A percentile compares a stretch with the other conserved stretches of the same genome.
Conservation (phyloP, 1,284 basidiomycete species). For the Ceratobasidium theobromae region DNA sequence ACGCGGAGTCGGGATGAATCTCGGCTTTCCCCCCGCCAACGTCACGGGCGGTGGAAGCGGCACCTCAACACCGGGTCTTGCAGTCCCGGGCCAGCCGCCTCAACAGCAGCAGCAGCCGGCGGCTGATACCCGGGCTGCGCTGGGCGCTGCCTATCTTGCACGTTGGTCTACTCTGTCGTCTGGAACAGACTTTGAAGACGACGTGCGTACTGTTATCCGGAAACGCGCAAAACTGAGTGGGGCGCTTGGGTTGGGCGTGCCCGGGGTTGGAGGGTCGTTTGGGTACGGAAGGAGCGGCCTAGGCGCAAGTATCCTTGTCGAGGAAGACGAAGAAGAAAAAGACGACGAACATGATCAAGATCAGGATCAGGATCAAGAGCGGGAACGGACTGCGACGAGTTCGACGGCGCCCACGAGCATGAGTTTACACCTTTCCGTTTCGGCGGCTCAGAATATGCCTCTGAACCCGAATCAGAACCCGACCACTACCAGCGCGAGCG, state of each 20-base stretch:
- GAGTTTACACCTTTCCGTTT: conserved; percentile 4
- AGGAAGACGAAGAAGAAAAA: conserved; percentile 71
- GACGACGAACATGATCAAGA: conserved; percentile 46
- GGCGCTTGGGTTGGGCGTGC: not conserved
- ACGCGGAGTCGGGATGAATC: conserved; percentile 8
- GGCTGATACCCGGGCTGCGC: conserved; percentile 56
- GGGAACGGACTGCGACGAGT: conserved; percentile 46
- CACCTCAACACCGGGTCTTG: conserved; percentile 9
- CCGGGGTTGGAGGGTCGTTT: not conserved
- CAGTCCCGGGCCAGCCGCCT: conserved; percentile 21
- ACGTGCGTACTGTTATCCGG: conserved; percentile 63
- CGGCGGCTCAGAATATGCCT: not conserved
- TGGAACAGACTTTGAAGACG: conserved; percentile 79
- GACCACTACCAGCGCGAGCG: conserved; percentile 55
- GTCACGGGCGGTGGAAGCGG: conserved; percentile 17
- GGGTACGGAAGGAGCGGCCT: conserved; percentile 51
- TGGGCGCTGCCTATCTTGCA: conserved; percentile 73
- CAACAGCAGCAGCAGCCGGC: conserved; percentile 22
- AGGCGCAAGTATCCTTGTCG: conserved; percentile 61
- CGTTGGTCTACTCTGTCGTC: conserved; percentile 60
- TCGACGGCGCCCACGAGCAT: conserved; percentile 52
- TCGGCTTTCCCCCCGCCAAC: conserved; percentile 11
- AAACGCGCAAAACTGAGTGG: conserved; percentile 48
- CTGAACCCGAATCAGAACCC: not conserved
- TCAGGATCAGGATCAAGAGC: too few species aligned